phyloP scores from a whole-genome alignment of 2,329 filamentous ascomycete species.

The Hymenoscyphus repandus region DNA sequence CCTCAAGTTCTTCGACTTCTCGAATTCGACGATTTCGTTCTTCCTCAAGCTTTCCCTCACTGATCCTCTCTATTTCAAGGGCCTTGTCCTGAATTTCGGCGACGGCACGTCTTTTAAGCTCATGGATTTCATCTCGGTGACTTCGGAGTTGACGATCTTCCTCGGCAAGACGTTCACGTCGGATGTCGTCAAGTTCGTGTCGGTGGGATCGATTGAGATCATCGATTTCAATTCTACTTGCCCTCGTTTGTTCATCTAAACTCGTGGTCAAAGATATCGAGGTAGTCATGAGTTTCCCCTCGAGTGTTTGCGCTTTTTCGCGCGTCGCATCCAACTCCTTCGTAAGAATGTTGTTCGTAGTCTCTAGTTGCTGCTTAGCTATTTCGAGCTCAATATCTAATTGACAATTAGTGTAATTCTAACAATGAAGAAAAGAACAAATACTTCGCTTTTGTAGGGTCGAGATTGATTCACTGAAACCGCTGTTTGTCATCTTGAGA shows the following conservation, averaged over 20 bases:
- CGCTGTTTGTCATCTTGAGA: too few species aligned
- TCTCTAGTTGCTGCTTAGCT: conserved; percentile 27
- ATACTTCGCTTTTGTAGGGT: background rate
- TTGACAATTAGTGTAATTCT: background rate
- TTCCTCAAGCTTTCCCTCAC: conserved; percentile 54
- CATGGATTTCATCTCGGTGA: conserved; percentile 64
- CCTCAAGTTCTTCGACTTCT: conserved; percentile 62
- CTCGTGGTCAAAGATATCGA: conserved; percentile 33
- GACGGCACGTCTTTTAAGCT: conserved; percentile 57
- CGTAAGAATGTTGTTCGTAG: conserved; percentile 49
- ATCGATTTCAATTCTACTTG: conserved; percentile 50
- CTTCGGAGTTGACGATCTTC: conserved; percentile 52
- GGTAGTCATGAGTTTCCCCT: conserved; percentile 41
- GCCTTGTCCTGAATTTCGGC: conserved; percentile 33
- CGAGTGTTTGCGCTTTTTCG: conserved; percentile 28
- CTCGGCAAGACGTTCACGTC: conserved; percentile 46
- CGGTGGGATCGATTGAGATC: conserved; percentile 48
- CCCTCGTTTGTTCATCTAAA: conserved; percentile 43
- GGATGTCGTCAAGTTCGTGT: conserved; percentile 50
- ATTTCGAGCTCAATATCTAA: conserved; percentile 45
- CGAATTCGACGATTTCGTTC: conserved; percentile 52
- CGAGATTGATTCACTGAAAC: too few species aligned
- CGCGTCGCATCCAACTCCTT: conserved; percentile 62
- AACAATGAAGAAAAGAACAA: background rate
- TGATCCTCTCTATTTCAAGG: conserved; percentile 29